These are phyloP conservation scores for Cercis canadensis DNA, from an alignment of 306 rosid species.

Conservation along the genomic window DNA sequence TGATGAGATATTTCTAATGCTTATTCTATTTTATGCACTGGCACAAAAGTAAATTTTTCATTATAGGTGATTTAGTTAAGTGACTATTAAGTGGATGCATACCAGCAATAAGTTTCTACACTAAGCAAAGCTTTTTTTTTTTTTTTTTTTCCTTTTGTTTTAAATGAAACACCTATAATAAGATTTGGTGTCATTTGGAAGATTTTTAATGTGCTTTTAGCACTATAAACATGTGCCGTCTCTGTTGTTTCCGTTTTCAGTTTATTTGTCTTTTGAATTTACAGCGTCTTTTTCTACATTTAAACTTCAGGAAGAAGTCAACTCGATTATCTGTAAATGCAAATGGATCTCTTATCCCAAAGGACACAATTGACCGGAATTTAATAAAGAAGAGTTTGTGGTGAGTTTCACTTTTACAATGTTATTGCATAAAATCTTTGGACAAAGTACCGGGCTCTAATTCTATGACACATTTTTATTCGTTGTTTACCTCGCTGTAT, in stretches of 20 bases:
- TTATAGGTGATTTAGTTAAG: too few relatives aligned
- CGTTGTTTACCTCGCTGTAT: constrained; percentile 3
- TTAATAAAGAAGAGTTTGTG: constrained; percentile 74
- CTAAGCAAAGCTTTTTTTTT: too few relatives aligned
- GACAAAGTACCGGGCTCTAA: constrained; percentile 11
- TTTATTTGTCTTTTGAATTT: constrained; percentile 7
- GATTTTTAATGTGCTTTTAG: constrained; percentile 14
- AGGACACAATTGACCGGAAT: constrained; percentile 70
- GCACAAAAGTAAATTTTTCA: too few relatives aligned
- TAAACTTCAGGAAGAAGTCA: constrained; percentile 79
- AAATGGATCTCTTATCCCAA: constrained; percentile 73
- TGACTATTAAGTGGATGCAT: too few relatives aligned
- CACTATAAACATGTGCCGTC: constrained; percentile 18
- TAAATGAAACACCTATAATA: background rate
- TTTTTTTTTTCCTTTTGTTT: too few relatives aligned
- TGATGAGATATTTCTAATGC: background rate
- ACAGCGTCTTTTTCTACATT: constrained; percentile 12
- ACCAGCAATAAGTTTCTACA: too few relatives aligned
- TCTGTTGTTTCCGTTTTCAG: constrained; percentile 1
- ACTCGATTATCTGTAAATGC: constrained; percentile 83
- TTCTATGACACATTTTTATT: background rate
- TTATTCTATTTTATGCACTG: too few relatives aligned
- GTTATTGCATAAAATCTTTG: constrained; percentile 5
- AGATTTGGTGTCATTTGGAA: constrained; percentile 23
- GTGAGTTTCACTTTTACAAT: constrained; percentile 54